A percentile compares a stretch with the other conserved stretches of the same genome.
Conservation (phyloP, 129 eudicot genomes). For the Centrapalus pauciflorus region DNA sequence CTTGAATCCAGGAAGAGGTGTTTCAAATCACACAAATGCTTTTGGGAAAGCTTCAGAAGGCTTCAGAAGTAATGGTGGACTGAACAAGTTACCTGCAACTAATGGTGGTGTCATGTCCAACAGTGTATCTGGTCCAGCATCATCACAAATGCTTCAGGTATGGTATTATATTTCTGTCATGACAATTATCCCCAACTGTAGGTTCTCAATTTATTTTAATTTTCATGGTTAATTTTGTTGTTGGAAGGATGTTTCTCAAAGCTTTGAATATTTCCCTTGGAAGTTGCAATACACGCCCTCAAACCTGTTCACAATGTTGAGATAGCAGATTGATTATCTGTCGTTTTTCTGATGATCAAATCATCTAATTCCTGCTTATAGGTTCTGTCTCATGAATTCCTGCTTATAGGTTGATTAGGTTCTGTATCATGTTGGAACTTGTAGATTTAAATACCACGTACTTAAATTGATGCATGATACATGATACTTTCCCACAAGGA, state of each 20-base stretch:
- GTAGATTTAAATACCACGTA: not conserved
- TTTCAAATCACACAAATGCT: slow-evolving; percentile 40
- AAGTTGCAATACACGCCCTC: not conserved
- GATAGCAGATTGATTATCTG: not conserved
- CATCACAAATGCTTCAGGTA: slow-evolving; percentile 51
- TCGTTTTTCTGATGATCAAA: not conserved
- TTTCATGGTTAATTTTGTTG: not conserved
- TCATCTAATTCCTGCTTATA: not conserved
- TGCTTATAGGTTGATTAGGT: too few species aligned
- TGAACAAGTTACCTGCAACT: slow-evolving; percentile 39
- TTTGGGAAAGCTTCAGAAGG: slow-evolving; percentile 43
- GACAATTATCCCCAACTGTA: not conserved
- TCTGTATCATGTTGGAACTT: not conserved
- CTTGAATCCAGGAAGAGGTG: slow-evolving; percentile 24
- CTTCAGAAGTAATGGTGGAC: slow-evolving; percentile 37
- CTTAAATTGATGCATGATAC: not conserved
- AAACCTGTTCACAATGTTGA: not conserved
- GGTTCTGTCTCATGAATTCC: too few species aligned
- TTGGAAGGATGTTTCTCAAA: not conserved
- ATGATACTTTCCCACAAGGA: not conserved
- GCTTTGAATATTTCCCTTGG: not conserved
- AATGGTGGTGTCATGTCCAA: slow-evolving; percentile 32
- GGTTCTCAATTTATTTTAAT: not conserved
- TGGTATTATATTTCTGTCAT: not conserved
- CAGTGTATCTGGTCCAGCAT: slow-evolving; percentile 35